phyloP scores from a whole-genome alignment of 2,329 filamentous ascomycete genomes.

The Thyridium curvatum region DNA sequence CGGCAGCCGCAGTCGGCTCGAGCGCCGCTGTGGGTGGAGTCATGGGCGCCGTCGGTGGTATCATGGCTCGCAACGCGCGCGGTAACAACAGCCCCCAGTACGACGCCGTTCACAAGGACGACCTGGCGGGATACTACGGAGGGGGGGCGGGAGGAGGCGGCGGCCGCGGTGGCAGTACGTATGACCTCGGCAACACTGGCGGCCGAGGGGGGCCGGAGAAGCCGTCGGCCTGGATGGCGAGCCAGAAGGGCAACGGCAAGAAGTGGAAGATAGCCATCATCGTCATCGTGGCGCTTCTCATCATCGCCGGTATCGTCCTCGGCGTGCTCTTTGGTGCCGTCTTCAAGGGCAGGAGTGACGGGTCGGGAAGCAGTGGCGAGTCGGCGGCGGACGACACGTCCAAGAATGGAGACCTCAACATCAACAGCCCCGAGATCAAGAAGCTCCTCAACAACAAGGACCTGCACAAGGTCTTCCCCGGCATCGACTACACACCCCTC shows the following conservation, averaged over 20 bases:
- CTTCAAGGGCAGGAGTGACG: slow-evolving; percentile 43
- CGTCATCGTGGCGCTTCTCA: slow-evolving; percentile 53
- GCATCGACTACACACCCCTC: slow-evolving; percentile 90
- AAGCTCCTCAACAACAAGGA: slow-evolving; percentile 71
- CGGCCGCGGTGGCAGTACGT: slow-evolving; percentile 18
- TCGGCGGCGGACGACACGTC: slow-evolving; percentile 51
- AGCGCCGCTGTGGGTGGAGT: slow-evolving; percentile 25
- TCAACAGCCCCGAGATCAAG: slow-evolving; percentile 70
- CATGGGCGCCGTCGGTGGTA: slow-evolving; percentile 30
- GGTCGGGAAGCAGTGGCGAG: slow-evolving; percentile 18
- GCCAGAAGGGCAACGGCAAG: slow-evolving; percentile 53
- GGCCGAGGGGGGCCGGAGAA: slow-evolving; percentile 46
- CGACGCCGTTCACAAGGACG: slow-evolving; percentile 39
- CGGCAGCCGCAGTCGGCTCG: slow-evolving; percentile 39
- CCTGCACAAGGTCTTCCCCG: slow-evolving; percentile 89
- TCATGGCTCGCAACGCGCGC: slow-evolving; percentile 29
- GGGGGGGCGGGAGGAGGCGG: slow-evolving; percentile 20
- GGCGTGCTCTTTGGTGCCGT: slow-evolving; percentile 70
- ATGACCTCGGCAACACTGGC: slow-evolving; percentile 19
- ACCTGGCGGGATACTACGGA: slow-evolving; percentile 18
- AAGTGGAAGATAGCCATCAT: slow-evolving; percentile 68
- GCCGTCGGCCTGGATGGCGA: slow-evolving; percentile 50
- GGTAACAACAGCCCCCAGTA: slow-evolving; percentile 41
- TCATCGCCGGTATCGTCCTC: slow-evolving; percentile 66
- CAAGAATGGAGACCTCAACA: slow-evolving; percentile 64